A percentile compares a stretch with the other conserved stretches of the same genome.
phyloP scores from a whole-genome alignment of 2,329 filamentous ascomycete genomes.

The Colletotrichum ledebouriae region DNA sequence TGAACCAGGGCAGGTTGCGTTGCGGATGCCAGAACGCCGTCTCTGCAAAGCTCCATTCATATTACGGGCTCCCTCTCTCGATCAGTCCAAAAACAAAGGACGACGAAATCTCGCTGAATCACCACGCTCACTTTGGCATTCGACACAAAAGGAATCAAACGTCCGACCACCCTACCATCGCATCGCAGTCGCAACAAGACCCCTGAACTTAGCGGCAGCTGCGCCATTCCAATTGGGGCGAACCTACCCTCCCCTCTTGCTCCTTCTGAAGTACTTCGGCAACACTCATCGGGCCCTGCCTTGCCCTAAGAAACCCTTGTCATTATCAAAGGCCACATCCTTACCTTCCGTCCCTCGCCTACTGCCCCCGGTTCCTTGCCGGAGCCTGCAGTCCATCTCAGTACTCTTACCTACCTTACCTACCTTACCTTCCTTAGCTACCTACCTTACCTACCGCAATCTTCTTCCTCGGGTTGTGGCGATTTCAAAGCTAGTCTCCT shows the following conservation, averaged over 20 bases:
- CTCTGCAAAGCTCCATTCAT: conserved; percentile 5
- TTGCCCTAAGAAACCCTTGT: conserved; percentile 31
- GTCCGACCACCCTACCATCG: conserved; percentile 20
- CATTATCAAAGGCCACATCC: conserved; percentile 22
- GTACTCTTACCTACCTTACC: not conserved
- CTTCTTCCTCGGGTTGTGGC: conserved; percentile 13
- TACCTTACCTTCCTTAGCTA: too few species aligned
- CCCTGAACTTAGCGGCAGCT: conserved; percentile 31
- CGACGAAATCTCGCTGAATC: too few species aligned
- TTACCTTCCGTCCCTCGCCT: conserved; percentile 26
- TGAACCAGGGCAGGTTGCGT: conserved; percentile 1
- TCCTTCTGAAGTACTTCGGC: not conserved
- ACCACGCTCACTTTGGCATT: not conserved
- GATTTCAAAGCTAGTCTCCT: conserved; percentile 25
- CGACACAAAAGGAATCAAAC: conserved; percentile 21
- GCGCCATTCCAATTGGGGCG: conserved; percentile 27
- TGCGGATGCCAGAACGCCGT: not conserved
- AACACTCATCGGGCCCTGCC: conserved; percentile 10
- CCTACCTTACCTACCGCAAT: not conserved
- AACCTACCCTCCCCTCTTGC: conserved; percentile 29
- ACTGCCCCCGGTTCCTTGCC: not conserved
- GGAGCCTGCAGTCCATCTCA: not conserved
- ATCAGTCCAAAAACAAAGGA: not conserved
- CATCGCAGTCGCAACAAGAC: conserved; percentile 27
- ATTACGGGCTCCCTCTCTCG: not conserved